These are phyloP conservation scores for Didymella glomerata DNA, from an alignment of 2,329 filamentous ascomycete genomes.

Conservation along the genomic window DNA sequence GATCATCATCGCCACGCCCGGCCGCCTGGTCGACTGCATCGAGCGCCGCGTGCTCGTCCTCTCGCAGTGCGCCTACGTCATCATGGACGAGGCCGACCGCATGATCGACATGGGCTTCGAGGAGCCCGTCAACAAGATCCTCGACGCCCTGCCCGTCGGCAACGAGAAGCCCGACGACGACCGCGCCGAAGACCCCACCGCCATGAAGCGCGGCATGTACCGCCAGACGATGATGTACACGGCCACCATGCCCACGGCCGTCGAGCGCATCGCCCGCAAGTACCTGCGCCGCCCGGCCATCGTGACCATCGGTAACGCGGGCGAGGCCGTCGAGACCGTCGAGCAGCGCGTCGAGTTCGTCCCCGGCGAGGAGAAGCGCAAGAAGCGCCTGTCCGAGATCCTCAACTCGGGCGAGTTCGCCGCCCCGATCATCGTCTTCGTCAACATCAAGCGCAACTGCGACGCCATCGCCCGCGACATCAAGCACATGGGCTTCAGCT, in stretches of 20 bases:
- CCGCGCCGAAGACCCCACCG: slow-evolving; percentile 81
- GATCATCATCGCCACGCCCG: slow-evolving; percentile 98
- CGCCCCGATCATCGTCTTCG: slow-evolving; percentile 96
- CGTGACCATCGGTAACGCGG: slow-evolving; percentile 91
- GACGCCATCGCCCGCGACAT: slow-evolving; percentile 94
- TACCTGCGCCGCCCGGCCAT: slow-evolving; percentile 93
- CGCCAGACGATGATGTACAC: slow-evolving; percentile 99
- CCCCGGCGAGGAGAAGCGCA: slow-evolving; percentile 89
- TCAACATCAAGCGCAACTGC: slow-evolving; percentile 99
- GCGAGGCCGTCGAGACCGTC: slow-evolving; percentile 96
- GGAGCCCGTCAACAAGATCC: slow-evolving; percentile 95
- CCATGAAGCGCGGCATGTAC: slow-evolving; percentile 89
- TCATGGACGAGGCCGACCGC: slow-evolving; percentile 99
- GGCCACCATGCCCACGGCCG: slow-evolving; percentile 91
- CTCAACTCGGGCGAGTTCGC: slow-evolving; percentile 80
- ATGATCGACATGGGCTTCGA: slow-evolving; percentile 99
- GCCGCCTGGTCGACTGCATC: slow-evolving; percentile 95
- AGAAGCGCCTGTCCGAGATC: slow-evolving; percentile 94
- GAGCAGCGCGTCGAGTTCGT: slow-evolving; percentile 97
- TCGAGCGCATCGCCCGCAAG: slow-evolving; percentile 96
- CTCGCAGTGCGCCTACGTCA: slow-evolving; percentile 96
- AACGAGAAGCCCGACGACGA: slow-evolving; percentile 97
- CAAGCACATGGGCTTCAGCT: slow-evolving; percentile 89
- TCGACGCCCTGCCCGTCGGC: slow-evolving; percentile 87
- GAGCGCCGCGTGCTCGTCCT: slow-evolving; percentile 91